These are phyloP conservation scores for Penicillium manginii DNA, from an alignment of 495 filamentous ascomycete species.

Conservation along the genomic window DNA sequence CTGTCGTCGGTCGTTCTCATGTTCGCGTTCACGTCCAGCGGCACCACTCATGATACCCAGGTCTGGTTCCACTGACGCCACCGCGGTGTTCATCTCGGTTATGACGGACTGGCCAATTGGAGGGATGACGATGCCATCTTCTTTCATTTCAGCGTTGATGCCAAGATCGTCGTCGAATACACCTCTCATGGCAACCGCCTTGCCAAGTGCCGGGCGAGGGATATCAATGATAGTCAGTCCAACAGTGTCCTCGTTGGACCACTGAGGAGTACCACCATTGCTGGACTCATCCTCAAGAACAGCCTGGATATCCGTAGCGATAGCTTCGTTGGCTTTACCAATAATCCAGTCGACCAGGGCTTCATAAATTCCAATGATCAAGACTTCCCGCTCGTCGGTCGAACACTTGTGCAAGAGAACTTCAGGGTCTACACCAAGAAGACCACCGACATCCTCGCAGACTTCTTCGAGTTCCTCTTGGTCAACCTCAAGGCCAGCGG, in stretches of 20 bases:
- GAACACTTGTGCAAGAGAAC: slow-evolving; percentile 76
- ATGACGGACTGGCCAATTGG: slow-evolving; percentile 75
- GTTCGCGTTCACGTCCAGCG: slow-evolving; percentile 70
- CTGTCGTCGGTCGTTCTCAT: slow-evolving; percentile 79
- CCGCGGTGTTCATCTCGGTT: slow-evolving; percentile 81
- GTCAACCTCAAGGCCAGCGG: slow-evolving; percentile 81
- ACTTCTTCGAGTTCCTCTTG: slow-evolving; percentile 82
- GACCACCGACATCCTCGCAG: slow-evolving; percentile 85
- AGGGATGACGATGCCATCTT: slow-evolving; percentile 79
- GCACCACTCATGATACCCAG: slow-evolving; percentile 74
- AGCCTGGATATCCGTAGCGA: slow-evolving; percentile 71
- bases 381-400: slow-evolving; percentile 77
- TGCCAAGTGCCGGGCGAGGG: slow-evolving; percentile 76
- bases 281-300: slow-evolving; percentile 67
- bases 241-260: slow-evolving; percentile 77
- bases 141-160: slow-evolving; percentile 96
- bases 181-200: slow-evolving; percentile 81
- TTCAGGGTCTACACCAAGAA: slow-evolving; percentile 87
- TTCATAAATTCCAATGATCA: slow-evolving; percentile 90
- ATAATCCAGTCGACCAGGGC: slow-evolving; percentile 95
- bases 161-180: slow-evolving; percentile 91
- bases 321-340: slow-evolving; percentile 84
- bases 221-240: slow-evolving; percentile 88
- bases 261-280: slow-evolving; percentile 50
- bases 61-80: slow-evolving; percentile 78